phyloP scores from a whole-genome alignment of 371 early-diverging fungal genomes.

The Fennellomyces sp. region DNA sequence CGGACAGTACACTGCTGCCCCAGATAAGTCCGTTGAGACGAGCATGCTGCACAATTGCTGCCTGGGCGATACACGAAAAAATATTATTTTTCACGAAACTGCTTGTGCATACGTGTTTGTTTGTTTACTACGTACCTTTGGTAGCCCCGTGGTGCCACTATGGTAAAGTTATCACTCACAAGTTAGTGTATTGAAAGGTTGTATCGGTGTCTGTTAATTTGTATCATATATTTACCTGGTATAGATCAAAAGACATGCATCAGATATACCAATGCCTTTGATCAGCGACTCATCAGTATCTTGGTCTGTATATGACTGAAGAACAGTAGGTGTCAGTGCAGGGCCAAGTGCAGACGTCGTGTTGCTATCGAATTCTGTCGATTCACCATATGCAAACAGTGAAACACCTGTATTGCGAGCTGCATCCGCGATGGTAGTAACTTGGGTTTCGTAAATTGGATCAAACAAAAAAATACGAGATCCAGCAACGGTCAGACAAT shows the following conservation, averaged over 20 bases:
- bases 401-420: conserved; percentile 5
- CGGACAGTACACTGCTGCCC: background rate
- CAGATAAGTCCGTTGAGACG: conserved; percentile 16
- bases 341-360: conserved; percentile 19
- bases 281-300: conserved; percentile 30
- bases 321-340: conserved; percentile 23
- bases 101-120: too few species aligned
- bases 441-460: conserved; percentile 17
- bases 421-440: conserved; percentile 13
- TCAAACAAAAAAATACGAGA: conserved; percentile 33
- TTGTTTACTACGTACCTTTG: conserved; percentile 11
- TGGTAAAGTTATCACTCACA: too few species aligned
- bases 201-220: too few species aligned
- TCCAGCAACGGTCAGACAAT: conserved; percentile 28
- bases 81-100: background rate
- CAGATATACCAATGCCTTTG: conserved; percentile 19
- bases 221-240: conserved; percentile 21
- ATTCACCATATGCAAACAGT: conserved; percentile 29
- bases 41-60: conserved; percentile 15
- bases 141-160: conserved; percentile 22
- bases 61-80: too few species aligned
- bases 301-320: conserved; percentile 22
- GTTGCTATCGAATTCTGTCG: conserved; percentile 25
- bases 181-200: background rate
- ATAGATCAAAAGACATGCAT: conserved; percentile 46